Conservation (phyloP, 257 asterid genomes). For the Ballota nigra region DNA sequence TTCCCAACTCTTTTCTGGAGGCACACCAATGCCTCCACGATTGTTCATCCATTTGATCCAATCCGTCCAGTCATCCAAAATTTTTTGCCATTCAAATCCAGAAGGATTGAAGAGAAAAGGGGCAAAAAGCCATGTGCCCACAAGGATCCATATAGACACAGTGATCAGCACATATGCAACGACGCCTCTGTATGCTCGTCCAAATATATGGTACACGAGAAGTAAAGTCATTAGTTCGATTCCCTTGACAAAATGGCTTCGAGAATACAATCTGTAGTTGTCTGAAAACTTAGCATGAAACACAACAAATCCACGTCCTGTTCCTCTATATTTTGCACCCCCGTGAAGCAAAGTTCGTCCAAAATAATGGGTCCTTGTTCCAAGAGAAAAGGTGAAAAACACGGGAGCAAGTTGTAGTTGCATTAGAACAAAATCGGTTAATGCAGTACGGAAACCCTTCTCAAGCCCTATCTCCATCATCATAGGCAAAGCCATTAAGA, state of each 20-base stretch:
- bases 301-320: conserved; percentile 96
- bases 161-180: conserved; percentile 71
- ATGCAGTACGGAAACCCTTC: conserved; percentile 78
- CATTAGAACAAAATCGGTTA: conserved; percentile 87
- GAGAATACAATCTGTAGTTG: conserved; percentile 75
- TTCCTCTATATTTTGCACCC: conserved; percentile 85
- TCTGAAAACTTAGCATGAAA: conserved; percentile 92
- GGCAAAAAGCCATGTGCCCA: conserved; percentile 94
- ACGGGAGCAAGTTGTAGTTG: conserved; percentile 93
- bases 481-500: conserved; percentile 96
- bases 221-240: conserved; percentile 82
- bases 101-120: conserved; percentile 95
- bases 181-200: conserved; percentile 56
- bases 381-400: conserved; percentile 87
- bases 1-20: conserved; percentile 92
- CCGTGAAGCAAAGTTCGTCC: conserved; percentile 96
- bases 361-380: conserved; percentile 84
- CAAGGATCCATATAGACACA: conserved; percentile 84
- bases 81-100: conserved; percentile 95
- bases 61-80: conserved; percentile 89
- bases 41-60: conserved; percentile 93
- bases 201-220: conserved; percentile 89
- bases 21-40: conserved; percentile 90
- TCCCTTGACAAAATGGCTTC: conserved; percentile 94
- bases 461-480: conserved; percentile 99